These are phyloP conservation scores for Mortierella sp. DNA, from an alignment of 371 early-diverging fungal genomes.

Conservation along the genomic window DNA sequence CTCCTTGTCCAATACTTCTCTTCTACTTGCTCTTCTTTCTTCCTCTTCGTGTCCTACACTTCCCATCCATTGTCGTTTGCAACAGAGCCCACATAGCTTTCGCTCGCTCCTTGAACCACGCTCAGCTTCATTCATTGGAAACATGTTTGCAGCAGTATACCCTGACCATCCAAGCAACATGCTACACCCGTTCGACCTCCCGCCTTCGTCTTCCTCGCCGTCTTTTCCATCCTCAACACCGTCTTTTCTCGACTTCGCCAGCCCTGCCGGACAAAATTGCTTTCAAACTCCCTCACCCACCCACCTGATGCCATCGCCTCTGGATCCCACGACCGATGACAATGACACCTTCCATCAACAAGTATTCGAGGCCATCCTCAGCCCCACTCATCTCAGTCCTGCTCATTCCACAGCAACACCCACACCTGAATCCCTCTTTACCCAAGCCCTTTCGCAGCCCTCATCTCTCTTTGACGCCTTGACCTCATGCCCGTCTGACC, in stretches of 20 bases:
- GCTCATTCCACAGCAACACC: background rate
- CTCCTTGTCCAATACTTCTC: background rate
- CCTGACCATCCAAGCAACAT: constrained; percentile 21
- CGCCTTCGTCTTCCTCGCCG: background rate
- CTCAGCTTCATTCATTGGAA: background rate
- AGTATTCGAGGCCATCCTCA: constrained; percentile 23
- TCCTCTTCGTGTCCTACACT: no score
- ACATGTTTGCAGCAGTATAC: constrained; percentile 28
- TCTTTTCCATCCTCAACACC: constrained; percentile 6
- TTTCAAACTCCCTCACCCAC: constrained; percentile 26
- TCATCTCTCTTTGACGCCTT: constrained; percentile 5
- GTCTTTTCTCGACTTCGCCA: constrained; percentile 17
- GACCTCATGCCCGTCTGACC: background rate
- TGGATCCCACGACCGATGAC: constrained; percentile 15
- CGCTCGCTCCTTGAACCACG: background rate
- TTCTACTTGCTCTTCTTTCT: background rate
- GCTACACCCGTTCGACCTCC: constrained; percentile 4
- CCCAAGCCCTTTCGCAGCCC: background rate
- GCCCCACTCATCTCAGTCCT: constrained; percentile 12
- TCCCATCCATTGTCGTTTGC: background rate
- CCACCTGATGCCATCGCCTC: constrained; percentile 23
- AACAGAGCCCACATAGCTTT: background rate
- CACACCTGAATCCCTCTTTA: constrained; percentile 5
- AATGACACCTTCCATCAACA: constrained; percentile 28
- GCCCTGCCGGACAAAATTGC: constrained; percentile 9